These are phyloP conservation scores for Taiozyma sp. DNA, from an alignment of 1,139 yeast genomes.

Conservation along the genomic window DNA sequence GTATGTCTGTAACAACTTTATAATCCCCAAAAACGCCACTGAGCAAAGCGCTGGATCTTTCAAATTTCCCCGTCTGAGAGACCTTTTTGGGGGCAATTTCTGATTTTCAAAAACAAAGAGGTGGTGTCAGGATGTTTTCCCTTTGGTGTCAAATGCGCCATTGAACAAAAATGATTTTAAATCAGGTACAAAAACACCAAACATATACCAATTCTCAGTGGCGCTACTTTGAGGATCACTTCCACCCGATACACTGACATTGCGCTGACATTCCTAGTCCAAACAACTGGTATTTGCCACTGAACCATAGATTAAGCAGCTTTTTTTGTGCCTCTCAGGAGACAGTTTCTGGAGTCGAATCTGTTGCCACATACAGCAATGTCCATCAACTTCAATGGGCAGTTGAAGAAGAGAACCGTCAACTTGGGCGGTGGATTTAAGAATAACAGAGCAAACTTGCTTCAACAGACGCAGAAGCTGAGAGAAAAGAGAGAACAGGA, in stretches of 20 bases:
- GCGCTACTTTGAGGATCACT: neutral
- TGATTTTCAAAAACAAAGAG: neutral
- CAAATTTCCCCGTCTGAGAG: neutral
- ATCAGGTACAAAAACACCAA: neutral
- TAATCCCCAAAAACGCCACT: neutral
- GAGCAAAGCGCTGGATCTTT: neutral
- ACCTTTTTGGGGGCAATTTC: neutral
- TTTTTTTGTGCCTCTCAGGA: neutral
- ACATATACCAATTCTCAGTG: neutral
- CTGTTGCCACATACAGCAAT: neutral
- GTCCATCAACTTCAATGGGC: slow-evolving; percentile 59
- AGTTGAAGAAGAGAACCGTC: slow-evolving; percentile 56
- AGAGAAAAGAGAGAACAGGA: slow-evolving; percentile 60
- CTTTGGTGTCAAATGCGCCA: neutral
- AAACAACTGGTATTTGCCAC: neutral
- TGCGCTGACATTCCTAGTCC: no score
- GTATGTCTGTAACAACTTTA: neutral
- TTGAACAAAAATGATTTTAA: neutral
- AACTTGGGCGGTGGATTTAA: slow-evolving; percentile 68
- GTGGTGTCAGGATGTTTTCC: neutral
- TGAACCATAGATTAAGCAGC: neutral
- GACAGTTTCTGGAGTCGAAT: neutral
- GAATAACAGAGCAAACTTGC: slow-evolving; percentile 34
- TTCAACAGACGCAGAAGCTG: slow-evolving; percentile 62
- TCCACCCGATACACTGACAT: neutral